Percentiles rank a stretch among this genome's conserved stretches.
phyloP scores from a whole-genome alignment of 768 basidiomycete species.

The Lentinula detonsa region DNA sequence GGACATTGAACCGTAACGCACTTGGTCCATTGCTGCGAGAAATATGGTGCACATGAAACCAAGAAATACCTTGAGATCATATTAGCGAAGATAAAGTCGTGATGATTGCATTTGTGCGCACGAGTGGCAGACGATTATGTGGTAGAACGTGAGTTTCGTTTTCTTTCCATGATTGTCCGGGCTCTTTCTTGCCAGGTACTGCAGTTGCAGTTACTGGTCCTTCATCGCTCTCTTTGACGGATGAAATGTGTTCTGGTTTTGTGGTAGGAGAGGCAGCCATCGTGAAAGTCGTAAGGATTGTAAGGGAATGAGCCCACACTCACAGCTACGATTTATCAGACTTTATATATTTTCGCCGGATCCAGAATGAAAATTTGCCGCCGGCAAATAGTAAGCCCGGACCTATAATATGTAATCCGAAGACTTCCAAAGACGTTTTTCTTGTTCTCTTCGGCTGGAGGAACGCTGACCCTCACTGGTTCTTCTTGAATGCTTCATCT shows the following conservation, averaged over 20 bases:
- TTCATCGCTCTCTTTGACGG: background rate
- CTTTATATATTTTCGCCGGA: background rate
- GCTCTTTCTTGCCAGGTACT: slow-evolving; percentile 18
- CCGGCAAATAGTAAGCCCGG: background rate
- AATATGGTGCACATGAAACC: slow-evolving; percentile 23
- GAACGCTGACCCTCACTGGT: no score
- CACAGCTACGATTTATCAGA: background rate
- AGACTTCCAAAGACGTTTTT: background rate
- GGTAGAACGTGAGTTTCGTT: slow-evolving; percentile 53
- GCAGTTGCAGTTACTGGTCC: background rate
- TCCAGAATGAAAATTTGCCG: background rate
- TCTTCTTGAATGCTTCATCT: no score
- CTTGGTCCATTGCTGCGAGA: slow-evolving; percentile 56
- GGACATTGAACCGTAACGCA: slow-evolving; percentile 13
- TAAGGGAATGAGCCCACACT: background rate
- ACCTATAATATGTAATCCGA: background rate
- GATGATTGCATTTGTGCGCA: slow-evolving; percentile 17
- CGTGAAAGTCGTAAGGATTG: slow-evolving; percentile 2
- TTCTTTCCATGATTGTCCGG: slow-evolving; percentile 53
- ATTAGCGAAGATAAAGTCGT: background rate
- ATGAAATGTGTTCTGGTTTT: background rate
- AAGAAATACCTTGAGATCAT: slow-evolving; percentile 15
- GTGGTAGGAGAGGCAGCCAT: background rate
- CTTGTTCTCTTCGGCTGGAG: background rate
- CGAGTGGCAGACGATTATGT: slow-evolving; percentile 43